Evolutionary conservation across 2,329 filamentous ascomycete genomes (phyloP), one percentile per base, ranked within the genome.

Genomic region (Parastagonospora nodorum): DNA sequence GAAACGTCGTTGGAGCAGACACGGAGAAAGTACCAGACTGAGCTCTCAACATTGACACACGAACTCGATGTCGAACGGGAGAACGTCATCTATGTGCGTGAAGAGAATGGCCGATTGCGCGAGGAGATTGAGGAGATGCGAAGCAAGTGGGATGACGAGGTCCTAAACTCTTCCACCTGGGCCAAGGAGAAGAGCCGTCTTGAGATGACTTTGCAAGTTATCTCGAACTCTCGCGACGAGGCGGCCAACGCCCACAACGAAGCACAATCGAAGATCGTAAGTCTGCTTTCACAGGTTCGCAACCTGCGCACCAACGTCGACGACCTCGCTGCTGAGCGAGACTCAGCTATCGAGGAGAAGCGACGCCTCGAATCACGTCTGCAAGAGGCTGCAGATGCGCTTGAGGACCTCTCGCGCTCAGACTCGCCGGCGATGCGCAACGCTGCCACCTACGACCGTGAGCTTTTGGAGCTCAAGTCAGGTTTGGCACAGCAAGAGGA

Each of bases 121-220:
- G 93, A 97, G 71, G 94, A 99, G 75, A 85, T 97, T 19, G 94
- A 99, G 64, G 92, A 96, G 65, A 82, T 97, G 51, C 87, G 94
- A 60, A 92, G 88, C 62, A 97, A 97, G 77, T 97, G 94, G 93
- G 94, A 99, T 67, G 91, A 97, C 64, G 93, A 99, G 75, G 91
- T 97, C 9, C 84, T 97, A 63, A 97, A 97, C 77, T 96, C 91
- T 74, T 96, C 92, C 12, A 96, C 93, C 0, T 97, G 94, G 92
- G 92, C 92, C 10, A 99, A 99, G 78, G 93, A 99, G 77, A 97
- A 97, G 80, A 84, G 91, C 12, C 88, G 93, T 12, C 82, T 99
- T 35, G 93, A 97, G 72, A 86, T 92, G 53, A 95, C 92, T 5
- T 81, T 99, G 47, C 87, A 93, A 43, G 92, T 97, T 71, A 84